phyloP scores from a whole-genome alignment of 345 rosid genomes.

The Clarkia xantiana region DNA sequence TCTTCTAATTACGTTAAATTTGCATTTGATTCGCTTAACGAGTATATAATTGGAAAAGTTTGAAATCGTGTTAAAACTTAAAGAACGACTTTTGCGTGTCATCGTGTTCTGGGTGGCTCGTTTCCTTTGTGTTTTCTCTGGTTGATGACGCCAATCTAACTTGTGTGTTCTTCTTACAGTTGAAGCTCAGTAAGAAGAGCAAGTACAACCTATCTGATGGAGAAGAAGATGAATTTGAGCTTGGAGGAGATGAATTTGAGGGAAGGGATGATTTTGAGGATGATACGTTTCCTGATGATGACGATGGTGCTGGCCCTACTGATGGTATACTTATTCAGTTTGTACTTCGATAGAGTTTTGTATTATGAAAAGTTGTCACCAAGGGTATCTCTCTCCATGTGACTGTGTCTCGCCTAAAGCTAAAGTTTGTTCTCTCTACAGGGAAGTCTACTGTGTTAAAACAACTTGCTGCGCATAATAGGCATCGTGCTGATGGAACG shows the following conservation, averaged over 20 bases:
- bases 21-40: no score
- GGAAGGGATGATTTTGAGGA: conserved; percentile 68
- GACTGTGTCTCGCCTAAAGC: neutral
- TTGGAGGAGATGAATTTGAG: conserved; percentile 27
- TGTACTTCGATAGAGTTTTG: neutral
- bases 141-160: neutral
- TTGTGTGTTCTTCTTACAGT: conserved; percentile 14
- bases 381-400: no score
- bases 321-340: conserved; percentile 5
- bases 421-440: conserved; percentile 14
- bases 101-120: no score
- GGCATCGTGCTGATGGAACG: conserved; percentile 7
- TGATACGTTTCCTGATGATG: conserved; percentile 48
- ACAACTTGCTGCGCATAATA: conserved; percentile 19
- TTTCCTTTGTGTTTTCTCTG: neutral
- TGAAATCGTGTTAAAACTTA: no score
- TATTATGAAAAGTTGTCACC: neutral
- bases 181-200: conserved; percentile 52
- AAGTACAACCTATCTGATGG: conserved; percentile 79
- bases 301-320: conserved; percentile 22
- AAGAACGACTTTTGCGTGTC: no score
- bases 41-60: no score
- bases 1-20: neutral
- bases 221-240: conserved; percentile 56
- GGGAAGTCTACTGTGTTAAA: conserved; percentile 24